Conservation (phyloP, 805 yeast genomes). For the Nakazawaea wyomingensis region DNA sequence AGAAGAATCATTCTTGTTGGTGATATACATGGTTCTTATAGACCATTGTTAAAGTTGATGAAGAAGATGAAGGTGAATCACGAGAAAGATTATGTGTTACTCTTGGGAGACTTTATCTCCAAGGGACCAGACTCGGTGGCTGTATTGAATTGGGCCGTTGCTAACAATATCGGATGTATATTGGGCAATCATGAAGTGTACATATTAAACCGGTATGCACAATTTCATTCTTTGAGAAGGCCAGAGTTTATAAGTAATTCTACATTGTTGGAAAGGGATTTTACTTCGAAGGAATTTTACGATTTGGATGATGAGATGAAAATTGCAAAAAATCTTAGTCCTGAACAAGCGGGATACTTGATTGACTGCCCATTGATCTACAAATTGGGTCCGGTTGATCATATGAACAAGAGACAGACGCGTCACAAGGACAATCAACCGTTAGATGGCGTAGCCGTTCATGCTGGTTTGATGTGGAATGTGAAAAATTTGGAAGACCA, state of each 20-base stretch:
- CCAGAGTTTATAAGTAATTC: conserved; percentile 11
- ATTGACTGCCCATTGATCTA: conserved; percentile 56
- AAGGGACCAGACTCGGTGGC: conserved; percentile 76
- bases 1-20: conserved; percentile 69
- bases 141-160: conserved; percentile 61
- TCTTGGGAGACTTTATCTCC: conserved; percentile 80
- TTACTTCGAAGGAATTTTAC: conserved; percentile 18
- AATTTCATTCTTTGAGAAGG: conserved; percentile 43
- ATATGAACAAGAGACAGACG: conserved; percentile 23
- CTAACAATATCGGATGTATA: conserved; percentile 61
- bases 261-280: conserved; percentile 14
- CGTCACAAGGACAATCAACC: conserved; percentile 16
- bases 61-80: conserved; percentile 27
- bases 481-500: conserved; percentile 46
- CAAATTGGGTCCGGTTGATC: conserved; percentile 56
- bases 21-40: conserved; percentile 80
- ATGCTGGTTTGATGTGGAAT: conserved; percentile 78
- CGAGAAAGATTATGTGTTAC: conserved; percentile 40
- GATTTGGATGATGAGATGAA: conserved; percentile 33
- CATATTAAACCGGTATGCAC: conserved; percentile 60
- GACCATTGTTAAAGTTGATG: conserved; percentile 49
- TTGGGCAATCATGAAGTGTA: conserved; percentile 88
- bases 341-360: conserved; percentile 56
- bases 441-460: conserved; percentile 57
- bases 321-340: conserved; percentile 50